These are phyloP conservation scores for Sphaerobolus stellatus DNA, from an alignment of 1,284 basidiomycete genomes.

Conservation along the genomic window DNA sequence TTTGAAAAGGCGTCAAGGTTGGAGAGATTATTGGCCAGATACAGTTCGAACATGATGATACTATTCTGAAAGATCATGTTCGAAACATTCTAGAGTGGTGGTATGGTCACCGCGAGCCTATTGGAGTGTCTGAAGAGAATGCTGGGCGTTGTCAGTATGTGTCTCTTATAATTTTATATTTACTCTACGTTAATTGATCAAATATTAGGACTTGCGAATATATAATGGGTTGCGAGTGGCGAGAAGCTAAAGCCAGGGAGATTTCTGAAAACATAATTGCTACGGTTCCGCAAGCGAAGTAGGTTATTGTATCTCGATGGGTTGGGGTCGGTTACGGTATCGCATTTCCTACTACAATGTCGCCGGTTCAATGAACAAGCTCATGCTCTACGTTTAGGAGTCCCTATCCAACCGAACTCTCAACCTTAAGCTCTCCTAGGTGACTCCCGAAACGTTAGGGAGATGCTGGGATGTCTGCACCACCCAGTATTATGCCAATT, in stretches of 20 bases:
- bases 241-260: slow-evolving; percentile 56
- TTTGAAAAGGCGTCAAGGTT: not conserved
- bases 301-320: too few species aligned
- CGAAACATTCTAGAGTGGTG: slow-evolving; percentile 67
- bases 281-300: too few species aligned
- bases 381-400: too few species aligned
- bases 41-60: slow-evolving; percentile 57
- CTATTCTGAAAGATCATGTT: slow-evolving; percentile 58
- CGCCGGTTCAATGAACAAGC: too few species aligned
- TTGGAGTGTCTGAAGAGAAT: slow-evolving; percentile 64
- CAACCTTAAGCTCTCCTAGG: too few species aligned
- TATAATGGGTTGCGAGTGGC: slow-evolving; percentile 78
- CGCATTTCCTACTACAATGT: too few species aligned
- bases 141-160: slow-evolving; percentile 70
- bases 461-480: too few species aligned
- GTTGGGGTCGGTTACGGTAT: too few species aligned
- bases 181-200: slow-evolving; percentile 8
- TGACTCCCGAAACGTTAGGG: too few species aligned
- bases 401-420: too few species aligned
- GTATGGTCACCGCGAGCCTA: slow-evolving; percentile 64
- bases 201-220: slow-evolving; percentile 74
- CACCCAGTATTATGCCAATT: too few species aligned
- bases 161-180: slow-evolving; percentile 3
- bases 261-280: not conserved
- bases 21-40: slow-evolving; percentile 64